Percentiles rank a stretch among this genome's conserved stretches.
Evolutionary conservation across 179 eudicot genomes (phyloP).

Genomic region (Vitellaria paradoxa): DNA sequence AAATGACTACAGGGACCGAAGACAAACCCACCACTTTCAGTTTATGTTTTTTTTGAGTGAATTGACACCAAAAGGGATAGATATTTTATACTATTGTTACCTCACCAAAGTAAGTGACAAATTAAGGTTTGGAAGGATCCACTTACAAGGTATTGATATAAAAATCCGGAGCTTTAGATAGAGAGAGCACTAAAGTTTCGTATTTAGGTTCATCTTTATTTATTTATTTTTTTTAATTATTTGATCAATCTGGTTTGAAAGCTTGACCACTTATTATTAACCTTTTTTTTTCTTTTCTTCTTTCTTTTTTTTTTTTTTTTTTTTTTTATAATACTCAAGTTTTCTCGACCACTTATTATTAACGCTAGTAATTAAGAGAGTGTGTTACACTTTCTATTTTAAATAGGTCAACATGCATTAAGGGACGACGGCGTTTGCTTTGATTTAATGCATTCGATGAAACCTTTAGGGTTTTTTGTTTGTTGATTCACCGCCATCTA

Average conservation of each 20-base stretch:
- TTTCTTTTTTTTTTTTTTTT: no score
- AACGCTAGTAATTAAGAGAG: no score
- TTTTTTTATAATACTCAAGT: no score
- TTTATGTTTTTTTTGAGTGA: slow-evolving; percentile 13
- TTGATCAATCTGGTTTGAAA: neutral
- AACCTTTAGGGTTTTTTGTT: no score
- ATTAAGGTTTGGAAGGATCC: slow-evolving; percentile 11
- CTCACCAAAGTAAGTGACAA: neutral
- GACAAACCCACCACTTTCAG: slow-evolving; percentile 11
- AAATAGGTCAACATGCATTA: no score
- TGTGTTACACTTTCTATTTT: no score
- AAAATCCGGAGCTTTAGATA: neutral
- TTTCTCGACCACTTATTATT: no score
- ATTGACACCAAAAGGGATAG: slow-evolving; percentile 4
- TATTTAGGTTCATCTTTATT: no score
- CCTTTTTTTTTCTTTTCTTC: no score
- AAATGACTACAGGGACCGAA: slow-evolving; percentile 14
- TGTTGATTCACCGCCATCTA: neutral
- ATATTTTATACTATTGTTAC: neutral
- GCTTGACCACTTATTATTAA: no score
- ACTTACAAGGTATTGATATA: neutral
- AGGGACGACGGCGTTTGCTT: neutral
- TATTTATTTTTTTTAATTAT: no score
- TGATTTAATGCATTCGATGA: neutral
- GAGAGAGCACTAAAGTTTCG: no score